phyloP scores from a whole-genome alignment of 108 stramenopile genomes.

The Aureococcus anophagefferens region DNA sequence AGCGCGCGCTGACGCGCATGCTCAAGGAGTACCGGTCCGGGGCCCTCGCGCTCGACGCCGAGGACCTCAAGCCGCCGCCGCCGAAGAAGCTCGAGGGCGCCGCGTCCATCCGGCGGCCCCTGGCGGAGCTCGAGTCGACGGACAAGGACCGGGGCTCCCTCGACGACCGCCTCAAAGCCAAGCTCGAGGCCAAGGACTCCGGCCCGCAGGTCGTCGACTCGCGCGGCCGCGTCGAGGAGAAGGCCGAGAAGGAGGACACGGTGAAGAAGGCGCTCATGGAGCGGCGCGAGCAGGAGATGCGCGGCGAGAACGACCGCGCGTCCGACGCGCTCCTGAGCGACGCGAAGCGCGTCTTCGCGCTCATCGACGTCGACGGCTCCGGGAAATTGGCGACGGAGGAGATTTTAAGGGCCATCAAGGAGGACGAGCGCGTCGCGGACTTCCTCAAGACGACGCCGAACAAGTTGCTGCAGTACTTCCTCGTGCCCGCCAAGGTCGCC shows the following conservation, averaged over 20 bases:
- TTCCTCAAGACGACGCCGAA: no score
- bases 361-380: not conserved
- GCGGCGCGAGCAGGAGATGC: no score
- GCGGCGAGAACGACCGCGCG: no score
- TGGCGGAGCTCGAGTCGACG: not conserved
- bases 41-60: not conserved
- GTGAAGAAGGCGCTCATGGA: no score
- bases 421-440: no score
- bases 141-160: not conserved
- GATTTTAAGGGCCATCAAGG: no score
- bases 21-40: not conserved
- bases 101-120: not conserved
- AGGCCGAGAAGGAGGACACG: no score
- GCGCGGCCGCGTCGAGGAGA: no score
- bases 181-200: not conserved
- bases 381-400: not conserved
- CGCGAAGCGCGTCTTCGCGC: not conserved
- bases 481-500: not conserved
- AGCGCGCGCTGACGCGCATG: not conserved
- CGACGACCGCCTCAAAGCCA: not conserved
- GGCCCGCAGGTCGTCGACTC: no score
- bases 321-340: no score
- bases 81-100: not conserved
- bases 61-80: not conserved
- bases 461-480: not conserved